Percentiles rank a stretch among this genome's conserved stretches.
These are phyloP conservation scores for Salix brachista DNA, from an alignment of 345 rosid genomes.

Conservation along the genomic window DNA sequence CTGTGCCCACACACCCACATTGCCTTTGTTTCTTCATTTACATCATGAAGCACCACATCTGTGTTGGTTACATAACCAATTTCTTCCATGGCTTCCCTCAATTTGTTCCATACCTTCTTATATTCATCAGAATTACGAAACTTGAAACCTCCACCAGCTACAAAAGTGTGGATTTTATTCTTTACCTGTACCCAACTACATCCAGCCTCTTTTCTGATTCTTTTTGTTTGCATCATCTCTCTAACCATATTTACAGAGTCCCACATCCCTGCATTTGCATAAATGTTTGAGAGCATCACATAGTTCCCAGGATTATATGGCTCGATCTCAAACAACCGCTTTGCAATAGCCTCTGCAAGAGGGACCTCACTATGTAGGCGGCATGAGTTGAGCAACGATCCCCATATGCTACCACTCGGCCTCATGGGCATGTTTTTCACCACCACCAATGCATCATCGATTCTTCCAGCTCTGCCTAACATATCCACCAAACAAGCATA, in stretches of 20 bases:
- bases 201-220: conserved; percentile 32
- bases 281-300: conserved; percentile 54
- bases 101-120: conserved; percentile 14
- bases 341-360: conserved; percentile 36
- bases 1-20: conserved; percentile 22
- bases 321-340: conserved; percentile 48
- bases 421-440: conserved; percentile 49
- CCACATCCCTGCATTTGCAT: conserved; percentile 67
- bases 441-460: conserved; percentile 42
- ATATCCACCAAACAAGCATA: conserved; percentile 59
- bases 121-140: conserved; percentile 23
- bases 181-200: conserved; percentile 42
- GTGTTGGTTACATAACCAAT: conserved; percentile 33
- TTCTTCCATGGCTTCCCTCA: conserved; percentile 26
- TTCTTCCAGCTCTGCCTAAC: conserved; percentile 52
- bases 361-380: conserved; percentile 28
- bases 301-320: conserved; percentile 55
- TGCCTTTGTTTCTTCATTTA: conserved; percentile 36
- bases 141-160: conserved; percentile 16
- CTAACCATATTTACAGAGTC: conserved; percentile 40
- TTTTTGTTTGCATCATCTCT: conserved; percentile 29
- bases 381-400: conserved; percentile 52
- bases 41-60: conserved; percentile 31
- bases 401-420: conserved; percentile 52
- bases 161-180: conserved; percentile 23